Base-by-base conservation (phyloP, 2,329 filamentous ascomycete species). In the Golovinomyces cichoracearum region DNA sequence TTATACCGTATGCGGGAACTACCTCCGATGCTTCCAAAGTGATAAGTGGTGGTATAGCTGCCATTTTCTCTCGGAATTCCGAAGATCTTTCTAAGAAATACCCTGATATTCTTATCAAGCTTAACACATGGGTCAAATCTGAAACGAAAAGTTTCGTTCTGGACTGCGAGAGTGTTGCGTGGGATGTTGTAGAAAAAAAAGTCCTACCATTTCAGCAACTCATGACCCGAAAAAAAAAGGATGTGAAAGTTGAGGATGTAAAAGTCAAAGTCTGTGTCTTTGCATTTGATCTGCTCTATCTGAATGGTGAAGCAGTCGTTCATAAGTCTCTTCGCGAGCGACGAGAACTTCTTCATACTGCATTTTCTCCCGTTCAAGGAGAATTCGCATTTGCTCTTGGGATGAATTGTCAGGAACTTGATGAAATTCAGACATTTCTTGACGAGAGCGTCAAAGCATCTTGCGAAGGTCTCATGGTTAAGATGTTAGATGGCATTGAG, bases 21-120 rank as follows among this genome's bases (percentile, higher is more conserved):
- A 66, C 72, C 0, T 66, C 69, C 10, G 65, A 73, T 5, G 74
- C 74, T 6, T 70, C 76, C 37, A 80, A 83, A 57, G 68, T 52
- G 4, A 41, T 50, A 17, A 40, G 42, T 5, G 54, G 53, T 35
- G 88, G 88, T 1, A 74, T 95, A 29, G 78, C 84, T 7, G 84
- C 88, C 47, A 93, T 98, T 57, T 98, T 98, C 64, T 98, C 90
- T 2, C 74, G 90, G 55, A 98, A 98, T 61, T 95, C 88, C 0
- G 90, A 98, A 65, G 88, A 98, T 58, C 63, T 98, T 45, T 94
- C 85, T 7, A 93, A 90, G 64, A 98, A 98, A 61, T 98, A 98
- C 59, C 90, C 90, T 0, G 90, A 98, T 64, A 85, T 98, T 48
- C 73, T 98, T 27, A 78, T 73, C 21, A 93, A 92, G 62, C 72